Conservation (phyloP, 2,329 filamentous ascomycete species). For the Cercospora sp. region DNA sequence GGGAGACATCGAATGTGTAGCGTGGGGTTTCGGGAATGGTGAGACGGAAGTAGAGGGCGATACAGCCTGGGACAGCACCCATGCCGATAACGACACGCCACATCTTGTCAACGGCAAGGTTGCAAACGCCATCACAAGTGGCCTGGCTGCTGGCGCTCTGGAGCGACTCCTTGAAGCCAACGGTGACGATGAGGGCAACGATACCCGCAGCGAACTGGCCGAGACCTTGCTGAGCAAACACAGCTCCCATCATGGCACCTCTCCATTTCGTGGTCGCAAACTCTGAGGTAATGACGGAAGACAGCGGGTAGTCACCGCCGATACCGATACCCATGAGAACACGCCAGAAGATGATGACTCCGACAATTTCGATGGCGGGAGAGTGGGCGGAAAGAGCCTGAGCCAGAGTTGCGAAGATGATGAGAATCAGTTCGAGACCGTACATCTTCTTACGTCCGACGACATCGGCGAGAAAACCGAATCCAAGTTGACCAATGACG, state of each 20-base stretch:
- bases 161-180: constrained; percentile 43
- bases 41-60: constrained; percentile 81
- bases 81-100: constrained; percentile 81
- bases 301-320: constrained; percentile 77
- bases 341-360: constrained; percentile 76
- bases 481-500: constrained; percentile 77
- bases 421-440: constrained; percentile 75
- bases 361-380: constrained; percentile 61
- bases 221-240: constrained; percentile 85
- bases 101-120: constrained; percentile 78
- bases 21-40: constrained; percentile 86
- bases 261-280: constrained; percentile 84
- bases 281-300: constrained; percentile 81
- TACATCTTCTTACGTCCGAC: constrained; percentile 84
- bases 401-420: constrained; percentile 75
- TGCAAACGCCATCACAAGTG: constrained; percentile 64
- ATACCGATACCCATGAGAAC: constrained; percentile 78
- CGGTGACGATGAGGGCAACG: constrained; percentile 65
- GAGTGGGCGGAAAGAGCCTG: constrained; percentile 68
- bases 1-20: constrained; percentile 80
- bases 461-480: constrained; percentile 75
- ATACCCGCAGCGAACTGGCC: constrained; percentile 76
- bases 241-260: constrained; percentile 82
- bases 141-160: constrained; percentile 44
- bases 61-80: constrained; percentile 74